Percentiles rank a stretch among this genome's conserved stretches.
These are phyloP conservation scores for Xylaria acuta DNA, from an alignment of 495 filamentous ascomycete species.

Conservation along the genomic window DNA sequence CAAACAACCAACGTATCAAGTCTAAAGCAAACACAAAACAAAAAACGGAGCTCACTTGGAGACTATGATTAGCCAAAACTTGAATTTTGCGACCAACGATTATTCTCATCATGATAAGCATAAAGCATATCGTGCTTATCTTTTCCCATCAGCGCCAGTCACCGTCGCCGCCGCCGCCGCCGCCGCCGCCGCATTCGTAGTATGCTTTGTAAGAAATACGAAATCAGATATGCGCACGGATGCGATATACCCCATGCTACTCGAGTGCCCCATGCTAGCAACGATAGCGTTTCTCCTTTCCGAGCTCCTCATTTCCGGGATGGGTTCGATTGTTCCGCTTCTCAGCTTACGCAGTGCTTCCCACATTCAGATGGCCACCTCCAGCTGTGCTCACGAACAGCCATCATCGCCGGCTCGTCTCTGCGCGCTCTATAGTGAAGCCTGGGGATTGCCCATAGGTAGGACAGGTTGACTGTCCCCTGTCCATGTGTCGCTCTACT, in stretches of 20 bases:
- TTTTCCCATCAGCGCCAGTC: constrained; percentile 9
- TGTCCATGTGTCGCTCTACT: neutral
- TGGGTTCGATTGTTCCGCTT: neutral
- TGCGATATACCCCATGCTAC: constrained; percentile 4
- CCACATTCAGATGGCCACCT: neutral
- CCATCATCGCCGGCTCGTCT: neutral
- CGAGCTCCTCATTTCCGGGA: neutral
- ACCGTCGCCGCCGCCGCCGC: neutral
- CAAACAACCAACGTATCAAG: neutral
- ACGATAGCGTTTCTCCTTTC: neutral
- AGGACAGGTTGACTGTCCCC: neutral
- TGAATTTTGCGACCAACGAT: constrained; percentile 11
- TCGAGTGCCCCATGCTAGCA: constrained; percentile 1
- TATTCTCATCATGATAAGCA: constrained; percentile 3
- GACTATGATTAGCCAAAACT: constrained; percentile 1
- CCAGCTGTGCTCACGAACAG: neutral
- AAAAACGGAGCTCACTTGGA: neutral
- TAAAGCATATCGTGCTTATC: constrained; percentile 1
- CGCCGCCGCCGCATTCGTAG: neutral
- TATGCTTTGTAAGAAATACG: neutral
- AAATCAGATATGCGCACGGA: neutral
- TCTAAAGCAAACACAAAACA: neutral
- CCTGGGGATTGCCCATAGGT: neutral
- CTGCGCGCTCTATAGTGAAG: neutral
- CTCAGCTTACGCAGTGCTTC: neutral